These are phyloP conservation scores for Globisporangium uncinulatum DNA, from an alignment of 352 stramenopile species.

Conservation along the genomic window DNA sequence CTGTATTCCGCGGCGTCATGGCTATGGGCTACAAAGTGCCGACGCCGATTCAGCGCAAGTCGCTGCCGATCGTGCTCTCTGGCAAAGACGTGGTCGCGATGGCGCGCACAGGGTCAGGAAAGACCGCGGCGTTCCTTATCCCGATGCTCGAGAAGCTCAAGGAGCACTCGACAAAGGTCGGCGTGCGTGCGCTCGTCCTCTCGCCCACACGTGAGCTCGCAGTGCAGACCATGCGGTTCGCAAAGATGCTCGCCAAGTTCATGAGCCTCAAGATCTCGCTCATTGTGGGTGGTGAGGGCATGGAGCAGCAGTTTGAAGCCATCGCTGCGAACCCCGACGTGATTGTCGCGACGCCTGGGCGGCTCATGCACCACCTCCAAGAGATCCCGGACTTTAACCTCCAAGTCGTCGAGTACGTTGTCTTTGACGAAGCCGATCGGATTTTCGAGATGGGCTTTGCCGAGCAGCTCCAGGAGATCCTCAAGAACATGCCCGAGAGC, in stretches of 20 bases:
- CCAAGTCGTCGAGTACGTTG: constrained; percentile 87
- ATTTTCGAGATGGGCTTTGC: constrained; percentile 99
- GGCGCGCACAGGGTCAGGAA: constrained; percentile 97
- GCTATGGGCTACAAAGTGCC: constrained; percentile 96
- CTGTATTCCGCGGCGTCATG: constrained; percentile 85
- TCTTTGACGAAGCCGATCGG: constrained; percentile 99
- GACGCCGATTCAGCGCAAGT: constrained; percentile 99
- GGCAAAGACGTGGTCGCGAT: constrained; percentile 98
- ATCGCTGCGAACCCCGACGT: constrained; percentile 93
- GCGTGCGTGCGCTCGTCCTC: constrained; percentile 88
- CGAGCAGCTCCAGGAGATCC: constrained; percentile 94
- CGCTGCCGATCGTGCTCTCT: constrained; percentile 94
- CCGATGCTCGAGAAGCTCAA: constrained; percentile 97
- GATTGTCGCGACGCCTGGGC: constrained; percentile 92
- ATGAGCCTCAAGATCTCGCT: constrained; percentile 89
- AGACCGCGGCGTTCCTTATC: constrained; percentile 98
- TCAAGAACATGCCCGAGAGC: constrained; percentile 84
- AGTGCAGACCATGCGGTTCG: constrained; percentile 93
- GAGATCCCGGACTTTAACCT: constrained; percentile 94
- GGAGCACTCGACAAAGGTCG: constrained; percentile 87
- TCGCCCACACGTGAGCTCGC: constrained; percentile 98
- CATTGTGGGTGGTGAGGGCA: constrained; percentile 96
- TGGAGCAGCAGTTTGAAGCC: constrained; percentile 97
- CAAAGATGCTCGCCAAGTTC: constrained; percentile 89
- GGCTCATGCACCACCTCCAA: constrained; percentile 92